Base-by-base conservation (phyloP, 768 basidiomycete species). In the Mycena rosella region DNA sequence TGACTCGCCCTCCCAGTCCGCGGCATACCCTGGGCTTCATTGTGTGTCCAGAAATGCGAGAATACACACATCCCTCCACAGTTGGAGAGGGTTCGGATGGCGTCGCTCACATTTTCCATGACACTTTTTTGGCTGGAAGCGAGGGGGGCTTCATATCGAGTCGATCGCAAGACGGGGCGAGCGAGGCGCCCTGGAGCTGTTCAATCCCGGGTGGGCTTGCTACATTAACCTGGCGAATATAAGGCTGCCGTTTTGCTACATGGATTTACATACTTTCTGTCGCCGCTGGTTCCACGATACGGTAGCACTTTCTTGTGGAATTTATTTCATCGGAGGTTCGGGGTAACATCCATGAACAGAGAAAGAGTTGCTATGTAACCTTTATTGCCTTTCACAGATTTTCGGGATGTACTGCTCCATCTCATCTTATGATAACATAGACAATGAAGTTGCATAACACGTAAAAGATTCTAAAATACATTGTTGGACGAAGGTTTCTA, bases 61-160 rank as follows among this genome's bases (percentile, higher is more conserved):
- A 58, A 13, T 49, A 62, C 36, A 32, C 32, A 17, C 42, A 44
- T 29, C 54, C 60, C 5, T 32, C 22, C 7, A 55, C 22, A 40
- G 61, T 65, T 26, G 69, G 53, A 2, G 51, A 60, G 29, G 54
- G 22, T 4, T 56, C 63, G 15, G 69, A 62, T 5, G 58, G 54
- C 24, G 51, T 32, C 10, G 72, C 67, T 51, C 52, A 70, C 4
- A 64, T 78, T 3, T 44, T 81, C 17, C 62, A 74, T 0, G 72
- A 79, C 22, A 69, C 71, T 0, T 89, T 89, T 51, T 55, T 85
- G n/a, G 85, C 81, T 2, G 80, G 80, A 14, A 89, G 86, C 58
- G 88, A 89, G 74, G 87, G 87, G 61, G 88, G 88, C 11, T 85
- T 88, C 65, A 69, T 86, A 20, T 71, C 83, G 20, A 74, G 74